Conservation (phyloP, 352 stramenopile species). For the Vaucheria bursata region DNA sequence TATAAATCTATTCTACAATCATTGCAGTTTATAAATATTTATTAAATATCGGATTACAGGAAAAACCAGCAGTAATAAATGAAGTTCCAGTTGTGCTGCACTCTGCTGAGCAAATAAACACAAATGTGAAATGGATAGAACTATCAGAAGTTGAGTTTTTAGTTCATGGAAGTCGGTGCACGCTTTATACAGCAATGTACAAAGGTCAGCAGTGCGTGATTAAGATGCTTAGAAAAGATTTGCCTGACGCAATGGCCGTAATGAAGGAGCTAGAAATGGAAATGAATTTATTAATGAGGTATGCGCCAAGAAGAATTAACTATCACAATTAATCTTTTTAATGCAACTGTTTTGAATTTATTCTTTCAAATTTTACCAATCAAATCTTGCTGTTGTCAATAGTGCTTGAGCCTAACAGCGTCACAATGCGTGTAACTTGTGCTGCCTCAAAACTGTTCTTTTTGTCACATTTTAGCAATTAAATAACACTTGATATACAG, state of each 20-base stretch:
- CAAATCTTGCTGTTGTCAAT: neutral
- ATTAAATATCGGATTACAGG: too few species aligned
- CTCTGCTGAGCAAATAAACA: conserved; percentile 32
- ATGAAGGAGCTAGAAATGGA: conserved; percentile 40
- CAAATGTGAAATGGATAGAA: conserved; percentile 38
- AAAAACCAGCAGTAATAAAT: neutral
- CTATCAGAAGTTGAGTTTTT: conserved; percentile 38
- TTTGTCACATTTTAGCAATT: too few species aligned
- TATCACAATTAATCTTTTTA: neutral
- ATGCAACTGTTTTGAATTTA: neutral
- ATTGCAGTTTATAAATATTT: too few species aligned
- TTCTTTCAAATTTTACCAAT: neutral
- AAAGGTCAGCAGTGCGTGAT: conserved; percentile 40
- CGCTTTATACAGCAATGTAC: conserved; percentile 45
- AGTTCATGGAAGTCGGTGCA: conserved; percentile 43
- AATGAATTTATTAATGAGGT: conserved; percentile 42
- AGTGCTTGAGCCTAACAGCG: too few species aligned
- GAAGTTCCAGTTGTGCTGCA: conserved; percentile 27
- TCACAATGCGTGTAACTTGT: too few species aligned
- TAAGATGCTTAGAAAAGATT: conserved; percentile 44
- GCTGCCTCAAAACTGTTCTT: too few species aligned
- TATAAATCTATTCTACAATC: too few species aligned
- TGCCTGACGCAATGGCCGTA: conserved; percentile 18
- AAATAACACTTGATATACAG: too few species aligned
- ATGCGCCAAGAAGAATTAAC: neutral